A percentile compares a stretch with the other conserved stretches of the same genome.
Evolutionary conservation across 257 asterid species (phyloP).

Genomic region (Misopates orontium): DNA sequence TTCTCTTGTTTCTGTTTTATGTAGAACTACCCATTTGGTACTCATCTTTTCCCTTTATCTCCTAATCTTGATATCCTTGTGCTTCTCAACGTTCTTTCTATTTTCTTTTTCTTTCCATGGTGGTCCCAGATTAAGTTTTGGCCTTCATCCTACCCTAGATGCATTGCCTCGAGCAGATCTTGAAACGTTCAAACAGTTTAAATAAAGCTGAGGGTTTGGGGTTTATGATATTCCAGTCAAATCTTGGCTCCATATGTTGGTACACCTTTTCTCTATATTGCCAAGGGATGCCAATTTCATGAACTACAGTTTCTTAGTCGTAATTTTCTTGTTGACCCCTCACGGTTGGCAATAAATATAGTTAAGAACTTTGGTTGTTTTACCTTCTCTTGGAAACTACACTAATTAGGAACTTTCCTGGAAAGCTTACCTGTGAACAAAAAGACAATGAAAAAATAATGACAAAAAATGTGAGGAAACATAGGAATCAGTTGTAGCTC

Average conservation of each 20-base stretch:
- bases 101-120: neutral
- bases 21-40: too few species aligned
- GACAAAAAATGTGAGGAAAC: neutral
- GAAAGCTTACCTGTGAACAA: neutral
- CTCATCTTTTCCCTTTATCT: too few species aligned
- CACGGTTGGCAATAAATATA: neutral
- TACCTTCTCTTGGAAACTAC: neutral
- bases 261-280: neutral
- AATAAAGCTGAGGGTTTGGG: neutral
- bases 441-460: neutral
- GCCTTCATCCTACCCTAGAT: neutral
- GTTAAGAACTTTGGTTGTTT: slow-evolving; percentile 14
- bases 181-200: neutral
- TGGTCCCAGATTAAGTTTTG: neutral
- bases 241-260: neutral
- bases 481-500: slow-evolving; percentile 4
- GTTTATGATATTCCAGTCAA: neutral
- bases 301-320: neutral
- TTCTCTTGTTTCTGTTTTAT: neutral
- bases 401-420: neutral
- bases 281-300: neutral
- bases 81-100: neutral
- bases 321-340: neutral
- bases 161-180: neutral
- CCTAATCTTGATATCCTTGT: too few species aligned